phyloP scores from a whole-genome alignment of 768 basidiomycete species.

The Pleurotus cornucopiae region DNA sequence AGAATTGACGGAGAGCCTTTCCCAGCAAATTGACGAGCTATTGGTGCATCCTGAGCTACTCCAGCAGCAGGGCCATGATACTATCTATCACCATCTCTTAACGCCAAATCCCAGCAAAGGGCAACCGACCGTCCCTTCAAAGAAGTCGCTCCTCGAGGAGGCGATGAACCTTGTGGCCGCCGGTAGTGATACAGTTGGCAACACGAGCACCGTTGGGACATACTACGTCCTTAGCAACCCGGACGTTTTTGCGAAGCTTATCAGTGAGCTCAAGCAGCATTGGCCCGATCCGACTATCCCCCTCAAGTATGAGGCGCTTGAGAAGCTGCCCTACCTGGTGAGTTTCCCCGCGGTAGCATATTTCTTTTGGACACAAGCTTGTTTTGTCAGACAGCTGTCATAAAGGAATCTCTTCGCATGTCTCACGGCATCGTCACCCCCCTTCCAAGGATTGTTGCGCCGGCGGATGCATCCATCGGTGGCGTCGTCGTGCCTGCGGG shows the following conservation, averaged over 20 bases:
- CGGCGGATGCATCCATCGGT: slow-evolving; percentile 26
- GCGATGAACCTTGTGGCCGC: slow-evolving; percentile 22
- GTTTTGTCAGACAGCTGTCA: slow-evolving; percentile 35
- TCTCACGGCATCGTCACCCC: slow-evolving; percentile 38
- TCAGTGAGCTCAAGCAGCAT: slow-evolving; percentile 22
- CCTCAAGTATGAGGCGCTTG: slow-evolving; percentile 23
- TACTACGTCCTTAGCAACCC: slow-evolving; percentile 22
- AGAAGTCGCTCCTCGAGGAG: slow-evolving; percentile 18
- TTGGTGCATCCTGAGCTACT: slow-evolving; percentile 21
- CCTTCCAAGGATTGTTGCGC: slow-evolving; percentile 37
- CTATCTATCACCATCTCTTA: slow-evolving; percentile 29
- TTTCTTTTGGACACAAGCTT: not conserved
- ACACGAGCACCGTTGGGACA: slow-evolving; percentile 19
- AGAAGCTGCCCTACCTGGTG: slow-evolving; percentile 34
- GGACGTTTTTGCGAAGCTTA: slow-evolving; percentile 14
- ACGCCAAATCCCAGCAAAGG: slow-evolving; percentile 13
- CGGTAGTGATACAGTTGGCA: slow-evolving; percentile 28
- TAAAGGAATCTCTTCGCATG: slow-evolving; percentile 43
- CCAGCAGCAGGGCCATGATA: slow-evolving; percentile 25
- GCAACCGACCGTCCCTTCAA: slow-evolving; percentile 9
- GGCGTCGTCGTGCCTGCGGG: slow-evolving; percentile 32
- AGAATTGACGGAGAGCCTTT: slow-evolving; percentile 12
- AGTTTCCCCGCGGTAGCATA: slow-evolving; percentile 8
- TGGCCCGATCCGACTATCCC: slow-evolving; percentile 28
- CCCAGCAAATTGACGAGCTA: slow-evolving; percentile 21